A percentile compares a stretch with the other conserved stretches of the same genome.
Evolutionary conservation across 2,329 filamentous ascomycete genomes (phyloP).

Genomic region (Cladophialophora bantiana): DNA sequence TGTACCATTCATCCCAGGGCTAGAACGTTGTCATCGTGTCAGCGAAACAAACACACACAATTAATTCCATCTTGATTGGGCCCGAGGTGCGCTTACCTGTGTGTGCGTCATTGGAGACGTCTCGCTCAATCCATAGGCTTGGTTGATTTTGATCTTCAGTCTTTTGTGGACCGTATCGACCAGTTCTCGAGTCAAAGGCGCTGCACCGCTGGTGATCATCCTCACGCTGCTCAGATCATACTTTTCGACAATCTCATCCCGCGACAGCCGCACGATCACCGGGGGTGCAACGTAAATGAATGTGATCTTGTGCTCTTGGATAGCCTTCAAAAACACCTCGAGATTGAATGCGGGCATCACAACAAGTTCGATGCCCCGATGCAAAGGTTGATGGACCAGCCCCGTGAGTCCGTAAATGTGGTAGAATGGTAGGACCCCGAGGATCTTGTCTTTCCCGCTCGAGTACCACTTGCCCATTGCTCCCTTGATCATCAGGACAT

Average conservation of each 20-base stretch:
- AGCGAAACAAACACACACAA: conserved; percentile 18
- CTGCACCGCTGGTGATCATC: conserved; percentile 87
- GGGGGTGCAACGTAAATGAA: conserved; percentile 86
- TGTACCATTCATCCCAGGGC: conserved; percentile 77
- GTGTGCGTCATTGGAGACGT: conserved; percentile 80
- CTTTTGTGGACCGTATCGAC: conserved; percentile 77
- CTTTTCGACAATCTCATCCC: conserved; percentile 76
- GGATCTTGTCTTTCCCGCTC: conserved; percentile 71
- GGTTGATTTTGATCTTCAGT: conserved; percentile 81
- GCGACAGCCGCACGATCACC: conserved; percentile 78
- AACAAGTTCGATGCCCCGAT: conserved; percentile 70
- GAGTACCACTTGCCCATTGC: conserved; percentile 58
- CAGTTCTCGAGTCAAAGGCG: conserved; percentile 81
- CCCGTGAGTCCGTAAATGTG: conserved; percentile 86
- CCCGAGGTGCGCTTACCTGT: conserved; percentile 51
- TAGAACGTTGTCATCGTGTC: conserved; percentile 72
- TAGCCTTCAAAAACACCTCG: conserved; percentile 75
- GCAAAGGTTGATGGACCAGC: conserved; percentile 73
- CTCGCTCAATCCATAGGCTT: conserved; percentile 90
- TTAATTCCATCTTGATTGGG: not conserved
- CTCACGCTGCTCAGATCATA: conserved; percentile 81
- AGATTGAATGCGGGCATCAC: conserved; percentile 85
- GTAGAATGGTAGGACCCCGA: conserved; percentile 87
- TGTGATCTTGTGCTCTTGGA: conserved; percentile 77
- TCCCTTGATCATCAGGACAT: conserved; percentile 65